Conservation (phyloP, 306 rosid genomes). For the Castanea crenata region DNA sequence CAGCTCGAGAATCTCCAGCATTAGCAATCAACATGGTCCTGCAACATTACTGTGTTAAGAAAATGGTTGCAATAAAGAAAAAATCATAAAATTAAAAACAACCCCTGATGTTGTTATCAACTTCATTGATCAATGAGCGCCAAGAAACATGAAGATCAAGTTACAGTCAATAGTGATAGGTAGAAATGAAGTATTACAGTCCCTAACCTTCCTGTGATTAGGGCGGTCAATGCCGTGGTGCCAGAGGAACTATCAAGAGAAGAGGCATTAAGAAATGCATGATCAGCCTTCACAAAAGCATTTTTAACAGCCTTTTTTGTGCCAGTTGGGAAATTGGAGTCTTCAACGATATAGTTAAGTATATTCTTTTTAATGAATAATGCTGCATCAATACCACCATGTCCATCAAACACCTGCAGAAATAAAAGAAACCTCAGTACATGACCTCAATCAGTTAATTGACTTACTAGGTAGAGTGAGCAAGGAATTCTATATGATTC, state of each 20-base stretch:
- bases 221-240: conserved; percentile 54
- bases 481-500: not conserved
- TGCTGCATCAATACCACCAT: conserved; percentile 73
- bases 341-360: conserved; percentile 49
- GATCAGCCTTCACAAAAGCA: conserved; percentile 59
- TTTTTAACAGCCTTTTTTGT: conserved; percentile 45
- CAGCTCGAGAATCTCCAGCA: conserved; percentile 72
- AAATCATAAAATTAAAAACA: not conserved
- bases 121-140: not conserved
- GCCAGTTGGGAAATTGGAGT: conserved; percentile 45
- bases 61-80: not conserved
- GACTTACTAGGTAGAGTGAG: not conserved
- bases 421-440: conserved; percentile 7
- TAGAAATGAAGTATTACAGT: not conserved
- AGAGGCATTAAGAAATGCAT: conserved; percentile 55
- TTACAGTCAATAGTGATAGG: not conserved
- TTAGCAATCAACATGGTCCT: conserved; percentile 60
- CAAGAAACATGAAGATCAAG: not conserved
- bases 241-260: conserved; percentile 63
- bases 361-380: conserved; percentile 49
- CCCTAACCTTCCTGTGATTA: conserved; percentile 53
- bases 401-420: conserved; percentile 68
- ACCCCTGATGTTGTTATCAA: not conserved
- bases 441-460: conserved; percentile 14
- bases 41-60: conserved; percentile 12